phyloP scores from a whole-genome alignment of 768 basidiomycete species.

The Lactifluus pinguis region DNA sequence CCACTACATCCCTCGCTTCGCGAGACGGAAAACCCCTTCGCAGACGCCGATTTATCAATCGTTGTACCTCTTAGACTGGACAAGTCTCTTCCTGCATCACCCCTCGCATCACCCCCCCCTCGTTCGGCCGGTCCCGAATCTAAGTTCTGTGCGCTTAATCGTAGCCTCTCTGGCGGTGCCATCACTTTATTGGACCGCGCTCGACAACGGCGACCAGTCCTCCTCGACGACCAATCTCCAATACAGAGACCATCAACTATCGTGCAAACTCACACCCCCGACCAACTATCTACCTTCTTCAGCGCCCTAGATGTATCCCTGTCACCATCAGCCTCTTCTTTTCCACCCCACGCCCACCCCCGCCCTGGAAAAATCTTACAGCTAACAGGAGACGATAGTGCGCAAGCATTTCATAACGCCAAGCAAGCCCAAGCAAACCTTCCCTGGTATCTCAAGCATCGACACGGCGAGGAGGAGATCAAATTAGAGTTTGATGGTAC shows the following conservation, averaged over 20 bases:
- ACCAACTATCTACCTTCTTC: neutral
- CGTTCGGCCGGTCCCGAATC: neutral
- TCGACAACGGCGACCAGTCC: slow-evolving; percentile 7
- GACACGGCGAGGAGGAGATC: slow-evolving; percentile 49
- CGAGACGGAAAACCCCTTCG: neutral
- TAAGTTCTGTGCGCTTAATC: neutral
- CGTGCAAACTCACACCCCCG: slow-evolving; percentile 6
- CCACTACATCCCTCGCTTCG: neutral
- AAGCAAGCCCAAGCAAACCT: slow-evolving; percentile 28
- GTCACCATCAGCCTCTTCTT: neutral
- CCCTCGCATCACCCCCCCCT: neutral
- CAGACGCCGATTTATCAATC: neutral
- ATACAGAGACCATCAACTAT: slow-evolving; percentile 10
- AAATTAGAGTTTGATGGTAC: slow-evolving; percentile 54
- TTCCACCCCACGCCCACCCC: slow-evolving; percentile 2
- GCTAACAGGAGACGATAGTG: slow-evolving; percentile 35
- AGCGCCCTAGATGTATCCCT: neutral
- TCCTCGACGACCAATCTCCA: slow-evolving; percentile 10
- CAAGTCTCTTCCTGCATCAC: slow-evolving; percentile 17
- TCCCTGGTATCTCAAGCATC: slow-evolving; percentile 56
- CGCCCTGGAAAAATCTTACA: slow-evolving; percentile 31
- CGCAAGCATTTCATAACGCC: slow-evolving; percentile 34
- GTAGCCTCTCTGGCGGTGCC: slow-evolving; percentile 8
- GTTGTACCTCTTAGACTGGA: slow-evolving; percentile 4
- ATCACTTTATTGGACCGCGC: neutral